phyloP scores from a whole-genome alignment of 2,329 filamentous ascomycete species.

The Plectosphaerella sp. region DNA sequence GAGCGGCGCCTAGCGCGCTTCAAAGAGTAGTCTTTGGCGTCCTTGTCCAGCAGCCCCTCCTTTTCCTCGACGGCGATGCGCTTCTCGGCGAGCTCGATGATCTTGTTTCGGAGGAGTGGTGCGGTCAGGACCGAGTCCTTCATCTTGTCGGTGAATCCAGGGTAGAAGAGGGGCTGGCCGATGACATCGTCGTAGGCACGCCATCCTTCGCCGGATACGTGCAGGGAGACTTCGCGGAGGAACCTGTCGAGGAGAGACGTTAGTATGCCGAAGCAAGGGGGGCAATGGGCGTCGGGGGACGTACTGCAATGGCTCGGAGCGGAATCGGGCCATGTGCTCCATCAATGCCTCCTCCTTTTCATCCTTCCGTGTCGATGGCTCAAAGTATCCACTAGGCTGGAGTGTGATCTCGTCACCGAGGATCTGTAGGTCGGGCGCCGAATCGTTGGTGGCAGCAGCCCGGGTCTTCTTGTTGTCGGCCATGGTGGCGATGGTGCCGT shows the following conservation, averaged over 20 bases:
- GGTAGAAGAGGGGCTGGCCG: slow-evolving; percentile 89
- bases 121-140: slow-evolving; percentile 72
- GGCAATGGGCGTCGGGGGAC: slow-evolving; percentile 9
- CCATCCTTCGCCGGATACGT: slow-evolving; percentile 93
- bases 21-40: slow-evolving; percentile 49
- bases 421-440: slow-evolving; percentile 73
- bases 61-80: slow-evolving; percentile 72
- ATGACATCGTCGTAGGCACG: slow-evolving; percentile 87
- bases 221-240: slow-evolving; percentile 86
- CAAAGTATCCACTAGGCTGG: slow-evolving; percentile 66
- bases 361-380: slow-evolving; percentile 37
- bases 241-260: slow-evolving; percentile 51
- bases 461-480: slow-evolving; percentile 17
- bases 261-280: not conserved
- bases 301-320: slow-evolving; percentile 60
- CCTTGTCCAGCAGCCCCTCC: slow-evolving; percentile 60
- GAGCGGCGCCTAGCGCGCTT: slow-evolving; percentile 51
- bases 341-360: slow-evolving; percentile 67
- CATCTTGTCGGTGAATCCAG: slow-evolving; percentile 89
- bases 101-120: slow-evolving; percentile 68
- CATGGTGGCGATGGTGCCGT: not conserved
- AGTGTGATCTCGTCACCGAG: slow-evolving; percentile 70
- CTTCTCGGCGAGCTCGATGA: slow-evolving; percentile 70
- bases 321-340: slow-evolving; percentile 83
- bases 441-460: slow-evolving; percentile 32